Evolutionary conservation across 805 yeast species (phyloP), one percentile per base, ranked within the genome.

Genomic region (Candida methanosorbosa): DNA sequence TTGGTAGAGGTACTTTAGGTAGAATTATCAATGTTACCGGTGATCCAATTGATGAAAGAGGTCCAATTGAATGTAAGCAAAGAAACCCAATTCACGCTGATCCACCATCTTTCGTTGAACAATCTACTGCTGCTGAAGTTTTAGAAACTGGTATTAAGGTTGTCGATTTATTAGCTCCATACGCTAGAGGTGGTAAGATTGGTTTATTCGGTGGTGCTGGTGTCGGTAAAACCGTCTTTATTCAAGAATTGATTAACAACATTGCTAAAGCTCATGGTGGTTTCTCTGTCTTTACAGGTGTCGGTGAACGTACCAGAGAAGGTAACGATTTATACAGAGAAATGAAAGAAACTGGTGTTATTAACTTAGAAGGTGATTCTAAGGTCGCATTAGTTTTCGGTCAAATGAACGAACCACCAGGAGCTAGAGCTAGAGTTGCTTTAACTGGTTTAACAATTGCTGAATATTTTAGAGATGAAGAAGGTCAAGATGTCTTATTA

Each of bases 141-240:
- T 80, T 92, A 64, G 98, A 88, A 76, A 90, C 98, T 50, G 97
- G 98, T 86, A 90, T 90, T 68, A 90, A 90, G 80, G 98, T 90
- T 69, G 98, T 90, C 73, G 98, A 90, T 68, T 77, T 90, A 64
- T 79, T 90, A 54, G 98, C 98, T 56, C 98, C 98, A 56, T 90
- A 90, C 77, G 97, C 98, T 65, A 87, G 97, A 85, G 98, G 98
- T 85, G 98, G 98, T 85, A 90, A 90, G 81, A 90, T 90, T 86
- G 98, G 98, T 81, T 81, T 90, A 64, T 90, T 90, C 83, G 98
- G 98, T 78, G 98, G 98, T 90, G 98, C 98, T 70, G 98, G 98
- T 90, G 98, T 90, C 84, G 98, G 98, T 75, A 90, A 90, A 74
- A 90, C 98, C 70, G 98, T 90, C 48, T 90, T 90, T 75, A 90